Conservation (phyloP, 768 basidiomycete species). For the Podaxis mareebaensis region DNA sequence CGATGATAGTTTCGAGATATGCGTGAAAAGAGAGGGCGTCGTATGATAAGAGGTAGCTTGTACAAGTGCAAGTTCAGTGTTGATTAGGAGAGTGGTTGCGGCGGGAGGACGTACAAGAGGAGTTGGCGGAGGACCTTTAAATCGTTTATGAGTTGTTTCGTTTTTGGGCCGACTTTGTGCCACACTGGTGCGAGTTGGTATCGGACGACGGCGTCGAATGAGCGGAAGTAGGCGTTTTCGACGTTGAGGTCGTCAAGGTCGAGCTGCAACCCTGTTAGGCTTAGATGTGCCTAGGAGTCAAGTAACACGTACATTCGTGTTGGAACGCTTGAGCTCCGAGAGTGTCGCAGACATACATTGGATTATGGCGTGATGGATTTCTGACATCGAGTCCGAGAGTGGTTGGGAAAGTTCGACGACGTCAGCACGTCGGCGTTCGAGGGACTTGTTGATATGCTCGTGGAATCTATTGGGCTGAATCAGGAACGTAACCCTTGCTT, state of each 20-base stretch:
- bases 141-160: constrained; percentile 89
- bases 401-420: constrained; percentile 89
- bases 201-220: constrained; percentile 87
- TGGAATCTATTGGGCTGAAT: constrained; percentile 72
- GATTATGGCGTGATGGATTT: constrained; percentile 89
- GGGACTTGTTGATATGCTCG: constrained; percentile 77
- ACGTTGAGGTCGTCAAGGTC: constrained; percentile 93
- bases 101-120: constrained; percentile 55
- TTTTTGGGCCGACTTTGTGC: constrained; percentile 94
- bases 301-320: constrained; percentile 52
- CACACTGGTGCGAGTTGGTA: constrained; percentile 91
- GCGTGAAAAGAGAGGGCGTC: constrained; percentile 89
- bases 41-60: constrained; percentile 83
- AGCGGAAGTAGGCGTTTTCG: constrained; percentile 91
- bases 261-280: constrained; percentile 50
- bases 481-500: background rate
- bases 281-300: background rate
- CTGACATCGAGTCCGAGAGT: constrained; percentile 83
- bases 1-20: constrained; percentile 86
- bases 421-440: constrained; percentile 84
- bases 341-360: constrained; percentile 94
- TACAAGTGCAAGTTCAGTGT: background rate
- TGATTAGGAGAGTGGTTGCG: background rate
- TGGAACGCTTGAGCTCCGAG: constrained; percentile 85
- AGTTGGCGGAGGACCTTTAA: constrained; percentile 82